Evolutionary conservation across 2,329 filamentous ascomycete species (phyloP).

Genomic region (Graphilbum ipis-grandicollis): DNA sequence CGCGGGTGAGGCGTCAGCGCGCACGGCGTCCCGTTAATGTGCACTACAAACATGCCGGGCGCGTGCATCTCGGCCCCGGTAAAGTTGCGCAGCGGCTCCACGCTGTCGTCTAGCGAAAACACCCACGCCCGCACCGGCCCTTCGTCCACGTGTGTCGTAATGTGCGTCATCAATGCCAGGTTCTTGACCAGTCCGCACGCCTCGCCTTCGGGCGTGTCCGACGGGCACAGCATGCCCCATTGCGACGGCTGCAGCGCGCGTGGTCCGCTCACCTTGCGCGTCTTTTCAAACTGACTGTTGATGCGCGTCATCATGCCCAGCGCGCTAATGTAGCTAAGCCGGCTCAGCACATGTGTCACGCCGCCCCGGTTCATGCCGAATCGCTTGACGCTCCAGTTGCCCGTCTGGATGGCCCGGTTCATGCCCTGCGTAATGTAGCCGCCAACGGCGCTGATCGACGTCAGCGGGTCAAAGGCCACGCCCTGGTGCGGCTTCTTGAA

Average conservation of each 20-base stretch:
- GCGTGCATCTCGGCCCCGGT: slow-evolving; percentile 73
- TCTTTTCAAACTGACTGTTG: slow-evolving; percentile 97
- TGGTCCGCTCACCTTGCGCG: slow-evolving; percentile 86
- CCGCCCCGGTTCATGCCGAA: slow-evolving; percentile 98
- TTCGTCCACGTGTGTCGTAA: slow-evolving; percentile 92
- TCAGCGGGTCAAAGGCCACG: slow-evolving; percentile 71
- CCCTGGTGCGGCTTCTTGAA: slow-evolving; percentile 86
- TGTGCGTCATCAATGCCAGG: slow-evolving; percentile 95
- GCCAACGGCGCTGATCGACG: slow-evolving; percentile 69
- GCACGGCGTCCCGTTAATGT: slow-evolving; percentile 88
- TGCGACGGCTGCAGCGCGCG: slow-evolving; percentile 93
- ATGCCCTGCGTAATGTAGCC: slow-evolving; percentile 82
- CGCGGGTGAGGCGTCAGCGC: slow-evolving; percentile 77
- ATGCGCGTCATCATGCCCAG: slow-evolving; percentile 99
- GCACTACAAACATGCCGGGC: slow-evolving; percentile 72
- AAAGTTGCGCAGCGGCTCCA: slow-evolving; percentile 54
- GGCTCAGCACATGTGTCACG: slow-evolving; percentile 88
- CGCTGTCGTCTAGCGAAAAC: slow-evolving; percentile 71
- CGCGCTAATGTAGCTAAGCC: slow-evolving; percentile 89
- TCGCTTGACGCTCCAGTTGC: slow-evolving; percentile 94
- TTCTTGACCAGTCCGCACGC: slow-evolving; percentile 97
- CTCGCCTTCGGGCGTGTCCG: slow-evolving; percentile 96
- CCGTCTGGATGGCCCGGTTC: slow-evolving; percentile 90
- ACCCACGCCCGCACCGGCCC: slow-evolving; percentile 75
- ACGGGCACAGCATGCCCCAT: slow-evolving; percentile 94